Evolutionary conservation across 495 filamentous ascomycete genomes (phyloP).

Genomic region (Penicillium macrosclerotiorum): DNA sequence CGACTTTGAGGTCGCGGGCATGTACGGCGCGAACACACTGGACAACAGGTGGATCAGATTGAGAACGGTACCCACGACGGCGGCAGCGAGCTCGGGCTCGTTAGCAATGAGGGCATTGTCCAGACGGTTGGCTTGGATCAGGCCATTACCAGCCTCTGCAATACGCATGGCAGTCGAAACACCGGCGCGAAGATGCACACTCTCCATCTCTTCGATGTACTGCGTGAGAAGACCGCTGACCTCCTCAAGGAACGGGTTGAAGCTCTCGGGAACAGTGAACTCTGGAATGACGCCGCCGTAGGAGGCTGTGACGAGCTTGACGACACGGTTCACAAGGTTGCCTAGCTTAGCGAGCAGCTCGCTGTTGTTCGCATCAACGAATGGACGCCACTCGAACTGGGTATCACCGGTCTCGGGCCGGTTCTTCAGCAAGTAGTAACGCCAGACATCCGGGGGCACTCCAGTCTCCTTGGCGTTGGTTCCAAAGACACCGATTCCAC

Average conservation of each 20-base stretch:
- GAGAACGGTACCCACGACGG: constrained; percentile 77
- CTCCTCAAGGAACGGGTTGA: constrained; percentile 47
- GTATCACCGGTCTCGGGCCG: constrained; percentile 87
- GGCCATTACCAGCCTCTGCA: constrained; percentile 70
- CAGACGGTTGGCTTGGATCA: constrained; percentile 77
- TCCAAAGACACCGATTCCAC: constrained; percentile 87
- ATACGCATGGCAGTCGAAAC: constrained; percentile 69
- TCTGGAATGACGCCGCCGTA: constrained; percentile 70
- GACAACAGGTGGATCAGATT: constrained; percentile 82
- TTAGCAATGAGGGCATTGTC: constrained; percentile 77
- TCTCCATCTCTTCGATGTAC: constrained; percentile 72
- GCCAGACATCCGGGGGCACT: constrained; percentile 83
- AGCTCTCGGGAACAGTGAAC: constrained; percentile 46
- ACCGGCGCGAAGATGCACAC: constrained; percentile 72
- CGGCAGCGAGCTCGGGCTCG: constrained; percentile 68
- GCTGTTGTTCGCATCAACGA: constrained; percentile 85
- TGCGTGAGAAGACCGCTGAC: constrained; percentile 62
- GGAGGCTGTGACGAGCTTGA: constrained; percentile 84
- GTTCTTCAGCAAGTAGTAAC: constrained; percentile 86
- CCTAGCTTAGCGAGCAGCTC: constrained; percentile 87
- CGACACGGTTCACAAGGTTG: constrained; percentile 89
- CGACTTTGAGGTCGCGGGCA: constrained; percentile 72
- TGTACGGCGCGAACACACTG: constrained; percentile 73
- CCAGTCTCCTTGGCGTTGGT: constrained; percentile 85
- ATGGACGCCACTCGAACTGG: constrained; percentile 85